Percentiles rank a stretch among this genome's conserved stretches.
These are phyloP conservation scores for Calonectria multiphialidica DNA, from an alignment of 2,329 filamentous ascomycete species.

Conservation along the genomic window DNA sequence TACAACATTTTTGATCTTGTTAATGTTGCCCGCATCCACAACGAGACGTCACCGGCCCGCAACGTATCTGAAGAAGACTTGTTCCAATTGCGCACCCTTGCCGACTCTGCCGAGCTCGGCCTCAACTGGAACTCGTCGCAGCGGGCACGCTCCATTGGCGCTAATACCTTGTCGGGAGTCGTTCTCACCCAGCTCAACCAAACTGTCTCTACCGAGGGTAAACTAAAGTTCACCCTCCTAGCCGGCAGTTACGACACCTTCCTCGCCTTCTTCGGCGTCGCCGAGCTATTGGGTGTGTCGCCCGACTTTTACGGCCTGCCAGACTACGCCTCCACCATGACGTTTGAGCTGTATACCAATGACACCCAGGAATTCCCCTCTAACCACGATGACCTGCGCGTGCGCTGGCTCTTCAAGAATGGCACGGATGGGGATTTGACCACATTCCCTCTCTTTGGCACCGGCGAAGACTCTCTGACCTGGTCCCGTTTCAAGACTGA, in stretches of 20 bases:
- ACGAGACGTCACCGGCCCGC: conserved; percentile 43
- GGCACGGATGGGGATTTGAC: conserved; percentile 45
- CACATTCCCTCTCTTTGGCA: conserved; percentile 47
- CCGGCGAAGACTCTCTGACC: conserved; percentile 41
- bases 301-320: conserved; percentile 48
- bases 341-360: conserved; percentile 49
- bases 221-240: conserved; percentile 50
- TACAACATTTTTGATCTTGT: conserved; percentile 52
- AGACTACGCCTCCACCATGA: conserved; percentile 51
- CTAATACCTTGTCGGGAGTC: conserved; percentile 46
- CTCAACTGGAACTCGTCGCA: conserved; percentile 48
- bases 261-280: conserved; percentile 50
- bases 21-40: conserved; percentile 51
- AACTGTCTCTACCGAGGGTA: conserved; percentile 44
- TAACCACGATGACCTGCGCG: conserved; percentile 41
- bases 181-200: conserved; percentile 48
- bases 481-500: conserved; percentile 45
- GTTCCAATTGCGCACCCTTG: conserved; percentile 47
- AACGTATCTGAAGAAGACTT: conserved; percentile 49
- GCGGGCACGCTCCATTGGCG: conserved; percentile 45
- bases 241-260: conserved; percentile 52
- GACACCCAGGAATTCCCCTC: conserved; percentile 41
- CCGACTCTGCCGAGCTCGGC: conserved; percentile 48
- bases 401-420: conserved; percentile 52
- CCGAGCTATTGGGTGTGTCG: conserved; percentile 42